Percentiles rank a stretch among this genome's conserved stretches.
Evolutionary conservation across 768 basidiomycete genomes (phyloP).

Genomic region (Termitomyces titanicus): DNA sequence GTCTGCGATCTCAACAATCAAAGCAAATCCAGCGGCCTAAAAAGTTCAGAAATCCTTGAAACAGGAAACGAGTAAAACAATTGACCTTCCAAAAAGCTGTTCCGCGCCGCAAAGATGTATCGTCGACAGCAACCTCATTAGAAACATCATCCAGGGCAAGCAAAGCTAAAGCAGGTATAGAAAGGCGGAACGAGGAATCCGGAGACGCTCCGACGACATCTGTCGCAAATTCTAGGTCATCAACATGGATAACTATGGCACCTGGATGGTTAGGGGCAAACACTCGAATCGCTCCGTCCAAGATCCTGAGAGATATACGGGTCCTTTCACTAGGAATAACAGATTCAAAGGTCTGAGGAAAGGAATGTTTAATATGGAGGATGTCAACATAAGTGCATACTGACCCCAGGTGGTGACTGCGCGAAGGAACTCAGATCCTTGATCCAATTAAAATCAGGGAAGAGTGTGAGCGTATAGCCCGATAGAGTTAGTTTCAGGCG

Average conservation of each 20-base stretch:
- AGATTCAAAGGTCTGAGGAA: constrained; percentile 77
- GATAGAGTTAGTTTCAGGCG: constrained; percentile 59
- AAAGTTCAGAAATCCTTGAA: not conserved
- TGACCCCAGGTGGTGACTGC: constrained; percentile 86
- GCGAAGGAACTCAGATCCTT: constrained; percentile 58
- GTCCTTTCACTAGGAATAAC: constrained; percentile 91
- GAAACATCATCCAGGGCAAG: constrained; percentile 35
- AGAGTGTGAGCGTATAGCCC: constrained; percentile 60
- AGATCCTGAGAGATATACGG: constrained; percentile 56
- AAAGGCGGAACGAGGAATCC: constrained; percentile 48
- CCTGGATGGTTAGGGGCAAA: constrained; percentile 59
- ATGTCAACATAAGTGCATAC: constrained; percentile 23
- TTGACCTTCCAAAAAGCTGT: constrained; percentile 66
- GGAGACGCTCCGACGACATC: constrained; percentile 67
- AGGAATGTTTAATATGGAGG: not conserved
- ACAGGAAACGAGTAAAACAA: constrained; percentile 11
- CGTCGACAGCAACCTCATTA: constrained; percentile 21
- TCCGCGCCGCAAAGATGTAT: constrained; percentile 27
- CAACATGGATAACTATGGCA: constrained; percentile 62
- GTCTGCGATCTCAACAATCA: constrained; percentile 56
- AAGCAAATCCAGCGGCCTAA: constrained; percentile 65
- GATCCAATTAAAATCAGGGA: constrained; percentile 61
- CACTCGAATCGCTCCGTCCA: constrained; percentile 63
- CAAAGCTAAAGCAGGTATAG: constrained; percentile 45
- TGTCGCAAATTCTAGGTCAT: constrained; percentile 65